Conservation (phyloP, 768 basidiomycete genomes). For the Strobilomyces confusus region DNA sequence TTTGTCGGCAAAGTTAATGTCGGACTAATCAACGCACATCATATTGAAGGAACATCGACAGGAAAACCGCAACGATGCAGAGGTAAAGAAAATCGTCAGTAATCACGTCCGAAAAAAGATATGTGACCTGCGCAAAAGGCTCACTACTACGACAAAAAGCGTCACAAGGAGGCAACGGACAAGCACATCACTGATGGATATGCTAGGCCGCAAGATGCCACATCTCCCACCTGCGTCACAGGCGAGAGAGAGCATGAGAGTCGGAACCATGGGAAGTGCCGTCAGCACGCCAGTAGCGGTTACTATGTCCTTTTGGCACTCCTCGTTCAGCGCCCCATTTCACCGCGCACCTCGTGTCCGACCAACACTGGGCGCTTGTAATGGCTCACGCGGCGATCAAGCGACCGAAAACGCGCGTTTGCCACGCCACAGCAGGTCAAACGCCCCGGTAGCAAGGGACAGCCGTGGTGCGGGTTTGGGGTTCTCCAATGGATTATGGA, state of each 20-base stretch:
- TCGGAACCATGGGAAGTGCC: conserved; percentile 20
- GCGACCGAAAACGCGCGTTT: conserved; percentile 88
- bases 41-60: conserved; percentile 22
- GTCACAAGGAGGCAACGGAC: conserved; percentile 58
- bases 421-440: conserved; percentile 74
- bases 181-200: conserved; percentile 49
- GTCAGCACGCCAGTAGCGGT: conserved; percentile 19
- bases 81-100: conserved; percentile 59
- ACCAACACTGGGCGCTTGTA: conserved; percentile 67
- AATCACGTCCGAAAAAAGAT: conserved; percentile 34
- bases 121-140: conserved; percentile 25
- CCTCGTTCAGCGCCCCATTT: conserved; percentile 98
- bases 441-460: conserved; percentile 75
- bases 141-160: conserved; percentile 32
- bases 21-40: conserved; percentile 53
- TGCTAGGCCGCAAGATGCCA: conserved; percentile 54
- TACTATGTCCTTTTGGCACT: conserved; percentile 60
- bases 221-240: conserved; percentile 61
- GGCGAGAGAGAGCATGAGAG: conserved; percentile 41
- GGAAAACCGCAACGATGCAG: conserved; percentile 41
- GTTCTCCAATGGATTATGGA: conserved; percentile 84
- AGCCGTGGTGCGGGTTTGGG: conserved; percentile 86
- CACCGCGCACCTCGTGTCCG: conserved; percentile 90
- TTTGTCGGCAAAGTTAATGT: conserved; percentile 80
- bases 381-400: conserved; percentile 83